Evolutionary conservation across 2,329 filamentous ascomycete species (phyloP), one percentile per base, ranked within the genome.

Genomic region (Cladosporium sphaerospermum): DNA sequence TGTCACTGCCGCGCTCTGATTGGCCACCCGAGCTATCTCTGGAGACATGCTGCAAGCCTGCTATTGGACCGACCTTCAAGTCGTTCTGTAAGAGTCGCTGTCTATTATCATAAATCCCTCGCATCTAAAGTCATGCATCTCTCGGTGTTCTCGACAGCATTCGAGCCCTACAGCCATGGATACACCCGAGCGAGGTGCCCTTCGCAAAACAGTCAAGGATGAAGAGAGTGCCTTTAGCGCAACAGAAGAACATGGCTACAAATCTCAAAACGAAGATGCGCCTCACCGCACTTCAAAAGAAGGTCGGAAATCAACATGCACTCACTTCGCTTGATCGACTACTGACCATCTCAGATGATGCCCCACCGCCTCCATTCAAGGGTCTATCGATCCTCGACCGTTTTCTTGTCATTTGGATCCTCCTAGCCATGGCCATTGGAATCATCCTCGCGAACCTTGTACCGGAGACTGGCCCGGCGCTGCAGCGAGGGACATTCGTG

Each of bases 361-460:
- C 54, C 2, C 31, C 37, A 10, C 55, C 57, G 28, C 60, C 63
- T 31, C 58, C 67, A 5, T 62, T 74, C 39, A 71, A 69, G 61
- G 71, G 65, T 3, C 69, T 76, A 28, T 71, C 69, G 1, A 72
- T 71, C 51, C 69, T 75, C 18, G 74, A 76, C 59, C 66, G 71
- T 1, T 72, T 74, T 48, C 68, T 77, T 13, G 74, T 73, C 4
- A 48, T 77, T 33, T 76, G 88, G 88, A 91, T 92, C 55, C 74
- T 92, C 23, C 77, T 92, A 0, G 86, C 87, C 43, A 93, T 93
- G 83, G 75, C 79, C 1, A 69, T 89, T 7, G 88, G 88, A 3
- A 84, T 93, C 41, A 71, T 91, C 1, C 71, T 92, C 0, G 87
- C 86, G 5, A 91, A 91, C 67, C 88, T 90, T 56, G 85, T 88